Base-by-base conservation (phyloP, 176 grass and related monocot species). In the Thinopyrum elongatum region DNA sequence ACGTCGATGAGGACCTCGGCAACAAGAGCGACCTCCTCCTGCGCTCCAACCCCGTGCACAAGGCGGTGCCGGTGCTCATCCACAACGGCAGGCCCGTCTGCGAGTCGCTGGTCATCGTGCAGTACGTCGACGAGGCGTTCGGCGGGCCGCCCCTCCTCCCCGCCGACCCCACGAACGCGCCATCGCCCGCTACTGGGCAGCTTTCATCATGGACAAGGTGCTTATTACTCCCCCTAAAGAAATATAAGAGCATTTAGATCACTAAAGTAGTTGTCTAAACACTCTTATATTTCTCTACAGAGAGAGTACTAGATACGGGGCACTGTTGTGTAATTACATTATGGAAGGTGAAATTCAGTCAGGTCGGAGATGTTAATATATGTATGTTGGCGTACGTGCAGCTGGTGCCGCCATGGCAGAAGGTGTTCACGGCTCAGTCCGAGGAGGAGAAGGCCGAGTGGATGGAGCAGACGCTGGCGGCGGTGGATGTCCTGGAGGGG, bases 11-110 rank as follows among this genome's bases (percentile, higher is more conserved):
- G 76, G 81, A 86, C 3, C 76, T 83, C 80, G 0, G 5, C 15
- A 76, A 60, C 71, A 95, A 93, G 80, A 95, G 93, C 80, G 49
- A 92, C 2, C 83, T 89, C 10, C 79, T 95, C 1, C 74, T 95
- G 22, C 8, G 2, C 23, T 85, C 65, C 69, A 95, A 95, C 86
- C 93, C 93, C 12, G 83, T 87, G 81, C 81, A 95, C 75, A 85
- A 93, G 61, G 89, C 84, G 64, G 63, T 95, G 0, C 93, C 93
- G 1, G 91, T 95, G 57, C 83, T 95, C 77, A 86, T 95, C 85
- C 94, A 91, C 86, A 79, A 85, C 16, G 86, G 85, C 21, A 79
- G 21, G 81, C 83, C 91, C 3, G 1, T 95, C 35, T 84, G 63
- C 3, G 86, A 92, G 90, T 92, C 90, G 0, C 78, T 89, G 3